Evolutionary conservation across 164 flowering plant genomes (phyloP).

Genomic region (Magnolia sinica): DNA sequence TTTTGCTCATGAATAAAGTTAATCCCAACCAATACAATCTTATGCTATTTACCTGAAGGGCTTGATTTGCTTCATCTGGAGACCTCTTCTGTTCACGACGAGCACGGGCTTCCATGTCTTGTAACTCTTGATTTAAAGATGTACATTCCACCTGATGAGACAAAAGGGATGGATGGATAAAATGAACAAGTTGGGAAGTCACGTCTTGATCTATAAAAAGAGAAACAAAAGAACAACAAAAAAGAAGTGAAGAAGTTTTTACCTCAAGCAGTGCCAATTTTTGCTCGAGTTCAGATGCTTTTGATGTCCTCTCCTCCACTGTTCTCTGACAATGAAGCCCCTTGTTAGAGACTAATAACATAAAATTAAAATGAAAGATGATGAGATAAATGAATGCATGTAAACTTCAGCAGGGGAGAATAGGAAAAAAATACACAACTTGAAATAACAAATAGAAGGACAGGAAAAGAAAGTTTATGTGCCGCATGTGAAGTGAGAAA

Average conservation of each 20-base stretch:
- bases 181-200: conserved; percentile 1
- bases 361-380: background rate
- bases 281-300: conserved; percentile 83
- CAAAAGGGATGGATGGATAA: background rate
- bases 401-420: too few species aligned
- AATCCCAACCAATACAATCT: too few species aligned
- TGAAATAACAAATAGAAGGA: too few species aligned
- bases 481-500: too few species aligned
- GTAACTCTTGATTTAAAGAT: conserved; percentile 87
- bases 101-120: conserved; percentile 87
- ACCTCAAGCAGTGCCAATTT: conserved; percentile 94
- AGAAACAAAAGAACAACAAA: background rate
- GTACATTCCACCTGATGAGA: conserved; percentile 80
- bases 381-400: too few species aligned
- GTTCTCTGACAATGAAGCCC: conserved; percentile 49
- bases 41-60: conserved; percentile 60
- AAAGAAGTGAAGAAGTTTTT: background rate
- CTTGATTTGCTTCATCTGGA: conserved; percentile 89
- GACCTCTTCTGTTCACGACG: conserved; percentile 84
- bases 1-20: too few species aligned
- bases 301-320: conserved; percentile 87
- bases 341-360: conserved; percentile 5
- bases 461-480: too few species aligned
- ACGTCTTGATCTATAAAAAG: background rate
- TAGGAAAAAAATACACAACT: too few species aligned